phyloP scores from a whole-genome alignment of 805 yeast species.

The Yamadazyma phyllophila region DNA sequence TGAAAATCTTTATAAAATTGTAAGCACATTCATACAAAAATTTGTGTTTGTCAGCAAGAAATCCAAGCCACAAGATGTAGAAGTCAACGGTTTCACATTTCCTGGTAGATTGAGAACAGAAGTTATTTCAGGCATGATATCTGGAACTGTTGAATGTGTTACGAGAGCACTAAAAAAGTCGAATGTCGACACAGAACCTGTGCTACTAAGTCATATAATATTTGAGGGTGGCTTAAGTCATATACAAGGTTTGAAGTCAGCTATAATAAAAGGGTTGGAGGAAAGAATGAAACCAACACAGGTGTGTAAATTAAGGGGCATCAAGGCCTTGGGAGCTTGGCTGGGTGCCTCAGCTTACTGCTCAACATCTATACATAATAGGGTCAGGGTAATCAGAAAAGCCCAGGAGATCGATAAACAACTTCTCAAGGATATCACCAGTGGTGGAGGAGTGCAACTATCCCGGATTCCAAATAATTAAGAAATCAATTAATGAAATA shows the following conservation, averaged over 20 bases:
- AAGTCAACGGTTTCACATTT: neutral
- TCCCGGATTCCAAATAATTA: conserved; percentile 11
- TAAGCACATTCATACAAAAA: conserved; percentile 17
- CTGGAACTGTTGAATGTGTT: conserved; percentile 7
- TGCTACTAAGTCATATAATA: conserved; percentile 19
- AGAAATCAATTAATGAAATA: neutral
- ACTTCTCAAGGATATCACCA: conserved; percentile 9
- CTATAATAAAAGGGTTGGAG: conserved; percentile 16
- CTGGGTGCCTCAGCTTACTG: conserved; percentile 30
- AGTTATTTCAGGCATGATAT: conserved; percentile 4
- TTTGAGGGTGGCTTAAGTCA: conserved; percentile 23
- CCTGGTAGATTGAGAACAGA: conserved; percentile 2
- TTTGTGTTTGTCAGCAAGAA: conserved; percentile 11
- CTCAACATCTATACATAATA: conserved; percentile 17
- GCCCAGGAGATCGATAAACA: conserved; percentile 23
- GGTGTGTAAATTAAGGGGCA: neutral
- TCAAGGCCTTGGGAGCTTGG: conserved; percentile 28
- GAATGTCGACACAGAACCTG: conserved; percentile 19
- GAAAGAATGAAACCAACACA: neutral
- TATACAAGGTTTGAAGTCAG: conserved; percentile 23
- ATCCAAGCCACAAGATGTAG: neutral
- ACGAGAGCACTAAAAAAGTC: neutral
- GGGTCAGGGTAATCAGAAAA: conserved; percentile 18
- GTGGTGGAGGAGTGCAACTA: conserved; percentile 7
- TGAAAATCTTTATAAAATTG: conserved; percentile 16